These are phyloP conservation scores for Aspergillus transmontanensis DNA, from an alignment of 2,329 filamentous ascomycete genomes.

Conservation along the genomic window DNA sequence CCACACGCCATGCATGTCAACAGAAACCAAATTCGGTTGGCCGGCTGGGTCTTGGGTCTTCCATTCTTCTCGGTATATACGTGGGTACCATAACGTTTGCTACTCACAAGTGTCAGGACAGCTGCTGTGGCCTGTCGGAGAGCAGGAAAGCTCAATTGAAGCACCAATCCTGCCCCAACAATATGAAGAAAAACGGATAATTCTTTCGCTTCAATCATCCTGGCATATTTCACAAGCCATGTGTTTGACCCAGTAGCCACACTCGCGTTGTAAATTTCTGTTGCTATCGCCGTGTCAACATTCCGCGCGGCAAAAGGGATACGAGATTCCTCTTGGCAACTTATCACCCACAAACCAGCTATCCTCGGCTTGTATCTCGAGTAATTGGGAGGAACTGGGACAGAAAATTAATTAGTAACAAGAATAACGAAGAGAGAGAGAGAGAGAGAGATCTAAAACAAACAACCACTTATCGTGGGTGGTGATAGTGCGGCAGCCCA, in stretches of 20 bases:
- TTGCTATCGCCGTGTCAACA: background rate
- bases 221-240: background rate
- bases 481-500: no score
- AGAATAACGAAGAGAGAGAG: no score
- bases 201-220: background rate
- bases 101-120: background rate
- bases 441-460: no score
- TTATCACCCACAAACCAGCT: no score
- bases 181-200: background rate
- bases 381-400: no score
- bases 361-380: no score
- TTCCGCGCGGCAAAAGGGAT: background rate
- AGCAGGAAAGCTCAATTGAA: background rate
- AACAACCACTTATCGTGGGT: no score
- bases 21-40: background rate
- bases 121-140: background rate
- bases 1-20: background rate
- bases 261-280: fast-evolving
- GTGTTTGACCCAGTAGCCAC: no score
- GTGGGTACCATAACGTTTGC: no score
- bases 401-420: no score
- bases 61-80: background rate
- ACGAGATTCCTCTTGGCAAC: background rate
- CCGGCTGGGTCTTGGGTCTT: background rate
- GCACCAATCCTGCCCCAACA: background rate